phyloP scores from a whole-genome alignment of 805 yeast genomes.

The Metschnikowia orientalis region DNA sequence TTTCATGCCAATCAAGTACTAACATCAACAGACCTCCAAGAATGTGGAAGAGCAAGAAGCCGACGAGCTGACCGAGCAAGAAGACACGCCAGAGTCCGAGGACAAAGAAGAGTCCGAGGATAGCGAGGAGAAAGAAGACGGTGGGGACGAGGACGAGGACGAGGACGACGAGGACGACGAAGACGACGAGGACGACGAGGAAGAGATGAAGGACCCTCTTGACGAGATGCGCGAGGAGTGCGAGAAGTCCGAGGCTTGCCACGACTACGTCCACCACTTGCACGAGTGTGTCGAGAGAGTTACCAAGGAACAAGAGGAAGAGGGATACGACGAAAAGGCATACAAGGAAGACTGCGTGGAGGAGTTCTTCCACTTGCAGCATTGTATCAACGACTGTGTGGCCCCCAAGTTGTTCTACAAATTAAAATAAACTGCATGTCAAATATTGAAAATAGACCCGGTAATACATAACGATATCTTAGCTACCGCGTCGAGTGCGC shows the following conservation, averaged over 20 bases:
- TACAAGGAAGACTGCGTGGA: conserved; percentile 97
- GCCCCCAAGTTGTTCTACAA: conserved; percentile 86
- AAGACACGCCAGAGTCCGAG: conserved; percentile 9
- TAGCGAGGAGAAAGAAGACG: conserved; percentile 42
- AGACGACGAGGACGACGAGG: conserved; percentile 30
- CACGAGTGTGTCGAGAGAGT: conserved; percentile 96
- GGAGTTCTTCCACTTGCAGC: conserved; percentile 95
- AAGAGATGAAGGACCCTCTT: conserved; percentile 15
- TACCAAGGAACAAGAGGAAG: conserved; percentile 78
- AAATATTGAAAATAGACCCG: conserved; percentile 14
- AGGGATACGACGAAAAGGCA: conserved; percentile 70
- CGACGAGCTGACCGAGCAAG: conserved; percentile 3
- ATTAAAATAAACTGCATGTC: conserved; percentile 55
- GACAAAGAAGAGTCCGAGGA: conserved; percentile 26
- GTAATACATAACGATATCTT: conserved; percentile 11
- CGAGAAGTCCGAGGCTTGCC: conserved; percentile 60
- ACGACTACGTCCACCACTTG: conserved; percentile 79
- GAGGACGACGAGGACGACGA: conserved; percentile 64
- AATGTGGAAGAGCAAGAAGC: conserved; percentile 11
- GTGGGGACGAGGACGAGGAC: conserved; percentile 62
- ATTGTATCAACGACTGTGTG: conserved; percentile 86
- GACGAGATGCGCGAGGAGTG: conserved; percentile 49
- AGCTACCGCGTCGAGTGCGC: no score
- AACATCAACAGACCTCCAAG: conserved; percentile 12
- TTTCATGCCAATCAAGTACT: no score